Conservation (phyloP, 331 rosid genomes). For the Malus hybrid region DNA sequence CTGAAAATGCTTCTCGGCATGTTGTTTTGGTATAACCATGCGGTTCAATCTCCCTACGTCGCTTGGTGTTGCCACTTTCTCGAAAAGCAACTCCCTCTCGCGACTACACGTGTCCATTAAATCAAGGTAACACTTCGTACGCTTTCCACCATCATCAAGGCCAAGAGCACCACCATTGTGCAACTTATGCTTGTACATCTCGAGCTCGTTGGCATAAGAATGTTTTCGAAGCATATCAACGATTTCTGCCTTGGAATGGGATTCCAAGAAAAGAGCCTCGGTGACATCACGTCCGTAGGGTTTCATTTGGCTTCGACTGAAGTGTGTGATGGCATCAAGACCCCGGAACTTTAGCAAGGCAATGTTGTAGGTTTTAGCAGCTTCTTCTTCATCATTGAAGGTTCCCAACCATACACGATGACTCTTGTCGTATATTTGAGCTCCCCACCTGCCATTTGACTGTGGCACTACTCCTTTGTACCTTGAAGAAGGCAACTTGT, state of each 20-base stretch:
- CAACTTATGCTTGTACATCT: slow-evolving; percentile 6
- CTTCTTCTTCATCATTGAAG: slow-evolving; percentile 15
- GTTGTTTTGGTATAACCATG: too few species aligned
- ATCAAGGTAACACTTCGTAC: neutral
- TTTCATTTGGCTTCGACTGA: neutral
- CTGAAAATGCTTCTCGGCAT: too few species aligned
- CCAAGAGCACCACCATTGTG: neutral
- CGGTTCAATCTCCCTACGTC: neutral
- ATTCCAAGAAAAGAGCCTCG: slow-evolving; percentile 9
- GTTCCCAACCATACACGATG: slow-evolving; percentile 30
- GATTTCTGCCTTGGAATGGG: slow-evolving; percentile 21
- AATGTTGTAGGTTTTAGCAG: slow-evolving; percentile 19
- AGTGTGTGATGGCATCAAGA: slow-evolving; percentile 1
- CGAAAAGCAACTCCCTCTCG: slow-evolving; percentile 11
- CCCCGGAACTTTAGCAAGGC: slow-evolving; percentile 12
- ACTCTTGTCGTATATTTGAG: slow-evolving; percentile 23
- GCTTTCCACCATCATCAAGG: neutral
- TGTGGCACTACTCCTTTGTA: slow-evolving; percentile 29
- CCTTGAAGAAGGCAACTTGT: slow-evolving; percentile 15
- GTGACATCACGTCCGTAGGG: neutral
- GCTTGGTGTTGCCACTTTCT: slow-evolving; percentile 25
- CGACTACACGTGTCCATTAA: neutral
- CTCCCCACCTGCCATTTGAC: slow-evolving; percentile 26
- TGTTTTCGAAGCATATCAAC: slow-evolving; percentile 27
- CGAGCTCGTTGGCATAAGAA: slow-evolving; percentile 12